Evolutionary conservation across 177 flowering plant species (phyloP).

Genomic region (Vitis hybrid): DNA sequence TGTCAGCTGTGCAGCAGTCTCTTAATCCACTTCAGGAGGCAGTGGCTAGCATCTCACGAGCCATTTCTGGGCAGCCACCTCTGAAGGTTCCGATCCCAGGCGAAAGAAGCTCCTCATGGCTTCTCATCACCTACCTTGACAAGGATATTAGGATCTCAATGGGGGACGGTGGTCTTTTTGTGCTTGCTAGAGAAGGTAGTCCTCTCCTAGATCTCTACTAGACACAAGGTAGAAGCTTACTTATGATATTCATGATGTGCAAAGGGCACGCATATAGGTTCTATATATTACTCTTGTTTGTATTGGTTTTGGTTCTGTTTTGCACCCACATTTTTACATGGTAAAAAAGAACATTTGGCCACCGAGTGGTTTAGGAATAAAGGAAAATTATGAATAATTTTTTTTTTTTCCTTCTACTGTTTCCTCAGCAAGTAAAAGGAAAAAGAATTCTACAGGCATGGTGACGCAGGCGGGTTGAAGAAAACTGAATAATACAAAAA

Average conservation of each 20-base stretch:
- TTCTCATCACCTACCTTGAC: slow-evolving; percentile 81
- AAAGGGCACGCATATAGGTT: background rate
- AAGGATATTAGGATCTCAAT: slow-evolving; percentile 81
- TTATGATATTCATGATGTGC: background rate
- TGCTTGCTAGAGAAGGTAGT: slow-evolving; percentile 90
- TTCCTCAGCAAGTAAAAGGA: no score
- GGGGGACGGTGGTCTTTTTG: slow-evolving; percentile 97
- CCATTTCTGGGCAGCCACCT: slow-evolving; percentile 81
- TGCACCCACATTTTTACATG: no score
- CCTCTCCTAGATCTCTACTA: slow-evolving; percentile 45
- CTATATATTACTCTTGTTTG: no score
- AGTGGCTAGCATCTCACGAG: slow-evolving; percentile 55
- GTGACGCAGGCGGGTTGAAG: no score
- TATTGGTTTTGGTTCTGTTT: no score
- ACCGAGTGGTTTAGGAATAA: no score
- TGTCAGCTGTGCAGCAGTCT: slow-evolving; percentile 59
- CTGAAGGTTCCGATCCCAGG: slow-evolving; percentile 82
- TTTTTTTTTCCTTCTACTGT: no score
- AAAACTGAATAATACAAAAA: no score
- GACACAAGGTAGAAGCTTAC: slow-evolving; percentile 5
- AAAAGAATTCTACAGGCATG: no score
- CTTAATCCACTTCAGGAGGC: slow-evolving; percentile 66
- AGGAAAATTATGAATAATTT: no score
- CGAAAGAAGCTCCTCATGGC: slow-evolving; percentile 70
- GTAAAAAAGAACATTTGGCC: no score